Base-by-base conservation (phyloP, 2,329 filamentous ascomycete genomes). In the Monosporascus sp. region DNA sequence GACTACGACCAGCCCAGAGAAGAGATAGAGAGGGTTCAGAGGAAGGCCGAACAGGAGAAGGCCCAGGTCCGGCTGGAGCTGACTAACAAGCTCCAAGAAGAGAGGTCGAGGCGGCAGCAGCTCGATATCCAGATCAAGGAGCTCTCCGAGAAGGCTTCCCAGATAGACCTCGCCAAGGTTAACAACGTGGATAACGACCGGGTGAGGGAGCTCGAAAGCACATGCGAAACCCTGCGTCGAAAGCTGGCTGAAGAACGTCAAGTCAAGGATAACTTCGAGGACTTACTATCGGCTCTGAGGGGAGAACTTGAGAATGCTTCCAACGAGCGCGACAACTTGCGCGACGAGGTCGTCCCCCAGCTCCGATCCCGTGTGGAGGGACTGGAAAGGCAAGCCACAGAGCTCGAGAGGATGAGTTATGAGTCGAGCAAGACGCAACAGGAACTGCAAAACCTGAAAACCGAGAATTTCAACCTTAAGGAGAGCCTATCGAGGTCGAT, bases 241-340 rank as follows among this genome's bases (percentile, higher is more conserved):
- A 87, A 89, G 60, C 78, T 99, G 45, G 78, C 82, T 1, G 91
- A 97, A 66, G 94, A 99, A 72, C 83, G 89, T 52, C 83, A 89
- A 68, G 85, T 89, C 62, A 97, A 96, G 70, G 86, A 90, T 65
- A 97, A 95, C 68, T 95, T 97, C 63, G 91, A 97, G 72, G 92
- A 97, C 68, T 79, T 99, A 44, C 78, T 97, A 45, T 84, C 86
- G 7, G 93, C 89, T 5, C 85, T 97, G 61, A 88, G 88, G 62
- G 82, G 85, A 24, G 91, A 99, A 68, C 78, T 97, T 15, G 83
- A 92, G 63, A 88, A 85, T 60, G 84, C 91, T 51, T 83, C 88
- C 55, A 92, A 94, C 61, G 92, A 99, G 72, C 85, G 91, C 50
- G 94, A 99, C 70, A 93, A 95, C 63, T 81, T 97, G 17, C 86